These are phyloP conservation scores for Chaetomium sp. DNA, from an alignment of 2,329 filamentous ascomycete species.

Conservation along the genomic window DNA sequence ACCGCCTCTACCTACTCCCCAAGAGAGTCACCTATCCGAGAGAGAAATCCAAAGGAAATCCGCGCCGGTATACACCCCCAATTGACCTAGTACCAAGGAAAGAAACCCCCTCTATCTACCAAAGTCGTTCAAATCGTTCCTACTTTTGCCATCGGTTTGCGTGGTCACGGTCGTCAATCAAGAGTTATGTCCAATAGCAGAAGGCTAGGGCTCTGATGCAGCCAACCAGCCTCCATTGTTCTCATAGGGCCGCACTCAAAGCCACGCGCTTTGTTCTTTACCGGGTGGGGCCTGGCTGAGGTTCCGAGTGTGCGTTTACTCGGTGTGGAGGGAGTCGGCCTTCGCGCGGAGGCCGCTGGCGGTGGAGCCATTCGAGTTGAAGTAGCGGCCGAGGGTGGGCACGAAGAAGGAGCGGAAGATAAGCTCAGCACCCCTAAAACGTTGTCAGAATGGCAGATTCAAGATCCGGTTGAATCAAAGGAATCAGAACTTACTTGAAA, in stretches of 20 bases:
- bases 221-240: constrained; percentile 3
- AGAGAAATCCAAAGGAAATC: constrained; percentile 13
- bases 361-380: constrained; percentile 62
- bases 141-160: constrained; percentile 19
- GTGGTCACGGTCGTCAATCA: constrained; percentile 13
- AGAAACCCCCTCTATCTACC: constrained; percentile 8
- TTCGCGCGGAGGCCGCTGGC: constrained; percentile 83
- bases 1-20: constrained; percentile 1
- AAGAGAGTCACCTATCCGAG: constrained; percentile 5
- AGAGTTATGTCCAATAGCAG: constrained; percentile 25
- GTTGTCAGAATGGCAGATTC: constrained; percentile 16
- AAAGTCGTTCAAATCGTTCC: constrained; percentile 13
- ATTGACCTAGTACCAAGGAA: constrained; percentile 8
- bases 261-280: constrained; percentile 20
- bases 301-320: constrained; percentile 39
- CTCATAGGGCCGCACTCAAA: constrained; percentile 15
- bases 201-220: constrained; percentile 15
- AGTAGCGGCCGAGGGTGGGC: constrained; percentile 90
- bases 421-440: constrained; percentile 77
- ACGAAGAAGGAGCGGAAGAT: constrained; percentile 95
- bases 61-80: constrained; percentile 13
- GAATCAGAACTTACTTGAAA: constrained; percentile 65
- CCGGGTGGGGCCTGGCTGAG: constrained; percentile 1
- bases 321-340: constrained; percentile 69
- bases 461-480: constrained; percentile 6